A percentile compares a stretch with the other conserved stretches of the same genome.
Evolutionary conservation across 2,329 filamentous ascomycete species (phyloP).

Genomic region (Sporothrix mexicana): DNA sequence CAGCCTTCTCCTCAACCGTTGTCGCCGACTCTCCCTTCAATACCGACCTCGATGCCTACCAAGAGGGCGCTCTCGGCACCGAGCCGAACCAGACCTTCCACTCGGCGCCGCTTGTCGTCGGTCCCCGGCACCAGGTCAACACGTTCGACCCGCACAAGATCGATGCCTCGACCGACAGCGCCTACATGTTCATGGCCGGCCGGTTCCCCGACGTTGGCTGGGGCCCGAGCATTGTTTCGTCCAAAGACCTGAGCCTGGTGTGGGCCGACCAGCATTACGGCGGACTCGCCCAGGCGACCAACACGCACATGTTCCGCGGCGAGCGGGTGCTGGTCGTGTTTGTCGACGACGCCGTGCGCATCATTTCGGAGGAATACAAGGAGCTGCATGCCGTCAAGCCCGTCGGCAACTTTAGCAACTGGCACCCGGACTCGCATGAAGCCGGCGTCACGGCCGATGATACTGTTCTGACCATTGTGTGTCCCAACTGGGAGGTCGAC

Average conservation of each 20-base stretch:
- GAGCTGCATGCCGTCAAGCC: constrained; percentile 28
- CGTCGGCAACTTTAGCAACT: not conserved
- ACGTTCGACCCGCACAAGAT: constrained; percentile 36
- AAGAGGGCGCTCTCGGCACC: constrained; percentile 18
- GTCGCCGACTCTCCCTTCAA: constrained; percentile 6
- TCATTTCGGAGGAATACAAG: constrained; percentile 31
- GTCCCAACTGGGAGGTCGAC: not conserved
- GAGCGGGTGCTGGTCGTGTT: constrained; percentile 17
- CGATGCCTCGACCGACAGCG: not conserved
- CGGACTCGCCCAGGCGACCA: constrained; percentile 22
- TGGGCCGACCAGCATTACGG: constrained; percentile 26
- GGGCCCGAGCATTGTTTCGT: constrained; percentile 30
- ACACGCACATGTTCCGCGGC: not conserved
- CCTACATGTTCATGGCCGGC: constrained; percentile 28
- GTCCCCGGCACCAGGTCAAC: constrained; percentile 47
- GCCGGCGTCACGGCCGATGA: constrained; percentile 11
- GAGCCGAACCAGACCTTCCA: constrained; percentile 45
- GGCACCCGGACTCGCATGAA: constrained; percentile 21
- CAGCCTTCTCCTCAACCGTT: not conserved
- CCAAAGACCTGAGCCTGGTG: constrained; percentile 44
- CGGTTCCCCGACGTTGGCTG: constrained; percentile 5
- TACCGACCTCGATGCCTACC: constrained; percentile 28
- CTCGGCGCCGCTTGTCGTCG: constrained; percentile 44
- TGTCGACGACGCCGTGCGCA: constrained; percentile 22
- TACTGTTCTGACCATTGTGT: not conserved